A percentile compares a stretch with the other conserved stretches of the same genome.
phyloP scores from a whole-genome alignment of 2,329 filamentous ascomycete species.

The Lomentospora prolificans region DNA sequence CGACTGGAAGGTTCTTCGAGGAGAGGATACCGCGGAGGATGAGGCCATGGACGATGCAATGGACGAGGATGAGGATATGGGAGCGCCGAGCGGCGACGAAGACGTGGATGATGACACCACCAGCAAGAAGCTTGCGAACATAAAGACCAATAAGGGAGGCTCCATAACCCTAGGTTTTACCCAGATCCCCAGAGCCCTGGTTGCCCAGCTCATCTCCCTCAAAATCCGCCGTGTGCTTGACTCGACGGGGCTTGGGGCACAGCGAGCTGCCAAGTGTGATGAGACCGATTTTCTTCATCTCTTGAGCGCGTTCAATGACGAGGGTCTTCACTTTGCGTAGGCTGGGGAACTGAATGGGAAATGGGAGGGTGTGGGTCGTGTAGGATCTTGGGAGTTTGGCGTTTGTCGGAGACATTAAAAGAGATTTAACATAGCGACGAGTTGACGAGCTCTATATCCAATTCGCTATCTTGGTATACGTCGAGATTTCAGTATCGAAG shows the following conservation, averaged over 20 bases:
- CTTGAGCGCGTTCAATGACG: slow-evolving; percentile 74
- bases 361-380: too few relatives aligned
- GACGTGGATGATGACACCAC: slow-evolving; percentile 54
- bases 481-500: too few relatives aligned
- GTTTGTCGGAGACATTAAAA: too few relatives aligned
- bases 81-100: slow-evolving; percentile 28
- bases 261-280: slow-evolving; percentile 76
- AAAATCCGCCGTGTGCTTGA: slow-evolving; percentile 83
- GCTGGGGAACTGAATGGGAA: neutral
- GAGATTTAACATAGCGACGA: too few relatives aligned
- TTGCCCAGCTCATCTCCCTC: slow-evolving; percentile 70
- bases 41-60: slow-evolving; percentile 27
- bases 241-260: slow-evolving; percentile 70
- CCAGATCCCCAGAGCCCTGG: slow-evolving; percentile 57
- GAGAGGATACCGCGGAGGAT: slow-evolving; percentile 34
- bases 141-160: slow-evolving; percentile 23
- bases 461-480: too few relatives aligned
- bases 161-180: neutral
- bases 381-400: too few relatives aligned
- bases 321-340: slow-evolving; percentile 76
- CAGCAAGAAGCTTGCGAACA: slow-evolving; percentile 76
- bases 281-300: slow-evolving; percentile 85
- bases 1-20: slow-evolving; percentile 4
- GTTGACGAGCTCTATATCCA: too few relatives aligned
- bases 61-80: slow-evolving; percentile 28